Evolutionary conservation across 371 early-diverging fungal species (phyloP).

Genomic region (Chytridium lagenaria): DNA sequence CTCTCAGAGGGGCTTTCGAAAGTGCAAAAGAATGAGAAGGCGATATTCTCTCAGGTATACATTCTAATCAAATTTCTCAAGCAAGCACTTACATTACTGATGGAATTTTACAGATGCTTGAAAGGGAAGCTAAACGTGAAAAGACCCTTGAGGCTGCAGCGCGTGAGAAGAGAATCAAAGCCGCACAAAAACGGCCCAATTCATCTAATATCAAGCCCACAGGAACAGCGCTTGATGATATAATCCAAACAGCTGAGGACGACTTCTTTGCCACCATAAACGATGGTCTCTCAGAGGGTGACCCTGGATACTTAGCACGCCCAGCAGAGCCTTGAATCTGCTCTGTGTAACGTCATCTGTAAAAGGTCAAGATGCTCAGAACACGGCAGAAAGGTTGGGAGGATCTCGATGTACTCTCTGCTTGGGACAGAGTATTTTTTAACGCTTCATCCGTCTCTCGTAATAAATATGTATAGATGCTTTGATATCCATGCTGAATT

Average conservation of each 20-base stretch:
- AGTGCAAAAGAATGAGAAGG: slow-evolving; percentile 59
- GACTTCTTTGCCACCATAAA: slow-evolving; percentile 55
- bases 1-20: slow-evolving; percentile 53
- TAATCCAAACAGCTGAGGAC: slow-evolving; percentile 52
- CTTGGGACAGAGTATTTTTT: too few relatives aligned
- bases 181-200: slow-evolving; percentile 56
- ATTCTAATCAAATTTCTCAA: not conserved
- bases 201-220: slow-evolving; percentile 43
- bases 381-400: slow-evolving; percentile 15
- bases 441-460: too few relatives aligned
- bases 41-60: slow-evolving; percentile 57
- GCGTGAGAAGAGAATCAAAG: slow-evolving; percentile 61
- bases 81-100: not conserved
- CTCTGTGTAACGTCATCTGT: not conserved
- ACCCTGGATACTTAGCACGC: slow-evolving; percentile 30
- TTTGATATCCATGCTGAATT: slow-evolving; percentile 49
- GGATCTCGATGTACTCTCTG: too few relatives aligned
- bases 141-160: slow-evolving; percentile 61
- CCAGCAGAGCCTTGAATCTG: not conserved
- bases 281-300: slow-evolving; percentile 43
- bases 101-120: slow-evolving; percentile 66
- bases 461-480: slow-evolving; percentile 51
- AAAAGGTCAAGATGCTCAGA: not conserved
- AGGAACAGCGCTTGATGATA: slow-evolving; percentile 48
- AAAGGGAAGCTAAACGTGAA: slow-evolving; percentile 65